These are phyloP conservation scores for Xylaria grammica DNA, from an alignment of 495 filamentous ascomycete genomes.

Conservation along the genomic window DNA sequence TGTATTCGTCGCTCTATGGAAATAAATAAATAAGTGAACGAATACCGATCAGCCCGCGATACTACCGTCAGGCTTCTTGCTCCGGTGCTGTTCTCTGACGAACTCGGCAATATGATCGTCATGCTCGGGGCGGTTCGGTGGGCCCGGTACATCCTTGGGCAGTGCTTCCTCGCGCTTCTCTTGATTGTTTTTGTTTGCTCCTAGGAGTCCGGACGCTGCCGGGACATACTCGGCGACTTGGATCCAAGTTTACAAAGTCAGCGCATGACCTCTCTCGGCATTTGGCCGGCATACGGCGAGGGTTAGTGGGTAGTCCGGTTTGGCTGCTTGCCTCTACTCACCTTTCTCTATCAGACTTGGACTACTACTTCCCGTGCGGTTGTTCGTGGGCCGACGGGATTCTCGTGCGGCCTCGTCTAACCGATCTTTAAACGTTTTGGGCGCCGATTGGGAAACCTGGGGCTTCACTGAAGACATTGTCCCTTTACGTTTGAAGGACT, in stretches of 20 bases:
- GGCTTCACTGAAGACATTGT: neutral
- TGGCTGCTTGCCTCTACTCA: neutral
- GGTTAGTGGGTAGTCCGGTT: neutral
- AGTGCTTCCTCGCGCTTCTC: neutral
- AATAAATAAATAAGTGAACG: too few relatives aligned
- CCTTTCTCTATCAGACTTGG: slow-evolving; percentile 18
- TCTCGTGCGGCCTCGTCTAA: slow-evolving; percentile 12
- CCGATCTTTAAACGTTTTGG: slow-evolving; percentile 2
- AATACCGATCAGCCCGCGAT: neutral
- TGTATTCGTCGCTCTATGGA: too few relatives aligned
- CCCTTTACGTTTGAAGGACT: too few relatives aligned
- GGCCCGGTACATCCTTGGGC: neutral
- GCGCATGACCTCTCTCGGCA: neutral
- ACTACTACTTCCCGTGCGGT: neutral
- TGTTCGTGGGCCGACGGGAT: neutral
- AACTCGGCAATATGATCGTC: slow-evolving; percentile 22
- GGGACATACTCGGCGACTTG: slow-evolving; percentile 19
- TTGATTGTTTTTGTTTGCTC: slow-evolving; percentile 4
- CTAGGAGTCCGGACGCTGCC: slow-evolving; percentile 9
- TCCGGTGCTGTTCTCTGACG: slow-evolving; percentile 21
- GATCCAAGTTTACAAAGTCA: neutral
- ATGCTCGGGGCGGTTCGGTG: slow-evolving; percentile 12
- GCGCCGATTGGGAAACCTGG: neutral
- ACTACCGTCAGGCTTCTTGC: slow-evolving; percentile 14
- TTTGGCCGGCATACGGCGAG: neutral